Base-by-base conservation (phyloP, 805 yeast genomes). In the Candida suzukii region DNA sequence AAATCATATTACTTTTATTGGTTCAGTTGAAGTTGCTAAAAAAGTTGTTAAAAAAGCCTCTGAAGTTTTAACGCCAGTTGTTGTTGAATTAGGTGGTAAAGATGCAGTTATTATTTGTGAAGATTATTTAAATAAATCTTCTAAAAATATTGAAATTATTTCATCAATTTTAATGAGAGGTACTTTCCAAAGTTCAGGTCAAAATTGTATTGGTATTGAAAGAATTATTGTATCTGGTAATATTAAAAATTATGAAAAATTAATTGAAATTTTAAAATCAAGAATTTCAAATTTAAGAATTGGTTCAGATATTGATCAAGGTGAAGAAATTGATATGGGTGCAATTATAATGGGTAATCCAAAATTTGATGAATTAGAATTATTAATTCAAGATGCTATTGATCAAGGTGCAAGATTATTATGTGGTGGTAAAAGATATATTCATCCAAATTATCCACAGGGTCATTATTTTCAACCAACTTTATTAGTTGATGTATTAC, bases 141-240 rank as follows among this genome's bases (percentile, higher is more conserved):
- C n/a, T 3, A 56, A 64, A 24, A 61, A 65, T 4, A 49, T 75
- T 33, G 61, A 70, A 9, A 63, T 71, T 4, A 65, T 83, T 33
- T 80, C 95, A 0, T 86, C 96, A 14, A 79, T 88, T 21, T 73
- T 93, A 31, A 74, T 93, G 83, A 74, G 99, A 56, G 99, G 99
- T 28, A 83, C 96, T 0, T 93, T 91, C 68, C 99, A 93, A 65
- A 84, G 95, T 41, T 85, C 96, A 0, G 99, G 99, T 12, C 99
- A 93, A 64, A 93, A 93, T 59, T 93, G 99, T 66, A 93, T 93
- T 54, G 98, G 99, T 30, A 85, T 93, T 41, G 99, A 93, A 65
- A 73, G 99, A 43, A 95, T 93, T 7, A 82, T 93, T 47, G 88
- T 90, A 29, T 71, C 87, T 35, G 84, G 83, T 5, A 43, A 41